Conservation (phyloP, 805 yeast species). For the Candida quercuum region DNA sequence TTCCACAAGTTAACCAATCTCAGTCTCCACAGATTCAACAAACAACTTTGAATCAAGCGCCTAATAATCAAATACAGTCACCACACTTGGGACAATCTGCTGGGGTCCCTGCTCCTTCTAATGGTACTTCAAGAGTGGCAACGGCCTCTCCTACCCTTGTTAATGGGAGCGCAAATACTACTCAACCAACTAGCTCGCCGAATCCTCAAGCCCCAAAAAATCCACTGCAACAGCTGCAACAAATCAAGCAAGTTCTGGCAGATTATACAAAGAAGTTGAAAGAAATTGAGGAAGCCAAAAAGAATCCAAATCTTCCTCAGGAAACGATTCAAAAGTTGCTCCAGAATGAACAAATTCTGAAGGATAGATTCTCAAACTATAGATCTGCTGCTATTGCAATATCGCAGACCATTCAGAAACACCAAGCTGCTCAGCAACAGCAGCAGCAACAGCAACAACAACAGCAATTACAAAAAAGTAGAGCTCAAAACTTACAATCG, state of each 20-base stretch:
- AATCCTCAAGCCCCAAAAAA: slow-evolving; percentile 6
- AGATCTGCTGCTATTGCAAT: slow-evolving; percentile 39
- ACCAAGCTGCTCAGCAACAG: slow-evolving; percentile 15
- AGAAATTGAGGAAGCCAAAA: slow-evolving; percentile 43
- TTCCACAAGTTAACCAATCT: too few relatives aligned
- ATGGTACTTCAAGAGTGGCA: slow-evolving; percentile 3
- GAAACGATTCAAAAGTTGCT: slow-evolving; percentile 40
- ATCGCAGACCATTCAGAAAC: slow-evolving; percentile 9
- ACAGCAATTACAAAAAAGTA: slow-evolving; percentile 6
- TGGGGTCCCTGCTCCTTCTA: too few relatives aligned
- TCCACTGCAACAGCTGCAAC: slow-evolving; percentile 32
- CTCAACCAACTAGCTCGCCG: slow-evolving; percentile 7
- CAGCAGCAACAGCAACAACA: slow-evolving; percentile 15
- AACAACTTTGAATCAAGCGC: not conserved
- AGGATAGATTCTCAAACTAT: slow-evolving; percentile 41
- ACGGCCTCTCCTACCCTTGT: slow-evolving; percentile 16
- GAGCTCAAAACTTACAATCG: slow-evolving; percentile 5
- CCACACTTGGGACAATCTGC: too few relatives aligned
- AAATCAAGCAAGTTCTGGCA: slow-evolving; percentile 40
- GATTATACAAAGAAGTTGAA: slow-evolving; percentile 46
- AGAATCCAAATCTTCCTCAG: slow-evolving; percentile 36
- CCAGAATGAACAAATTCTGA: slow-evolving; percentile 44
- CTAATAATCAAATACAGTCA: not conserved
- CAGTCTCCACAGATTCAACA: slow-evolving; percentile 1
- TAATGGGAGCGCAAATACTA: slow-evolving; percentile 3